Base-by-base conservation (phyloP, 495 filamentous ascomycete species). In the Beverwykella pulmonaria region DNA sequence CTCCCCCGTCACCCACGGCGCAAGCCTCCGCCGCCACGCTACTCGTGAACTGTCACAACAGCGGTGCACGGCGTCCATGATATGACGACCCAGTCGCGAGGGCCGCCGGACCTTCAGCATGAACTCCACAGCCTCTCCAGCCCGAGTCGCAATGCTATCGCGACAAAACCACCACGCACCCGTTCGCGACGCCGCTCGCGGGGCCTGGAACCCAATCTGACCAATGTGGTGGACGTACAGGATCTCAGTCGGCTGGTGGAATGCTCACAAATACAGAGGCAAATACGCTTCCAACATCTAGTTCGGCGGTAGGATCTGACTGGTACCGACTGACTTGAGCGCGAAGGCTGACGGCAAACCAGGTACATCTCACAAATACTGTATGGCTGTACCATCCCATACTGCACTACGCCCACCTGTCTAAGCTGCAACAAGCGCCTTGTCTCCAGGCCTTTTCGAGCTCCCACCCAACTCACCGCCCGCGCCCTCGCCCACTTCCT, bases 331-430 rank as follows among this genome's bases (percentile, higher is more conserved):
- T 2, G 17, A 7, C n/a, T 27, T 15, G 15, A n/a, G 14, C 50
- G 17, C 44, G 12, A 29, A 17, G 9, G 46, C 53, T 49, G 44
- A 66, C 17, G 25, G 29, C 14, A 10, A 15, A 14, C 9, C 19
- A 96, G 92, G 66, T 95, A 90, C 73, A 89, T 92, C 64, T 79
- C 82, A 20, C 92, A 97, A 77, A 83, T 97, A n/a, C 83, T 91
- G 36, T 83, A 92, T 61, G 92, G 92, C 59, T 97, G 92, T 72
- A 81, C 84, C 52, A 83, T 85, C 53, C 78, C 82, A n/a, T 75
- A 79, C 47, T 97, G 92, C 76, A 82, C 79, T 20, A 94, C 87
- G 1, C 76, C 90, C 15, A 92, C 91, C 32, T 97, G 92, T 78
- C 90, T 91, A 66, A 92, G 86, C 68, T 90, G 83, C 74, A 86